phyloP scores from a whole-genome alignment of 768 basidiomycete genomes.

The Xerocomellus dryophilus region DNA sequence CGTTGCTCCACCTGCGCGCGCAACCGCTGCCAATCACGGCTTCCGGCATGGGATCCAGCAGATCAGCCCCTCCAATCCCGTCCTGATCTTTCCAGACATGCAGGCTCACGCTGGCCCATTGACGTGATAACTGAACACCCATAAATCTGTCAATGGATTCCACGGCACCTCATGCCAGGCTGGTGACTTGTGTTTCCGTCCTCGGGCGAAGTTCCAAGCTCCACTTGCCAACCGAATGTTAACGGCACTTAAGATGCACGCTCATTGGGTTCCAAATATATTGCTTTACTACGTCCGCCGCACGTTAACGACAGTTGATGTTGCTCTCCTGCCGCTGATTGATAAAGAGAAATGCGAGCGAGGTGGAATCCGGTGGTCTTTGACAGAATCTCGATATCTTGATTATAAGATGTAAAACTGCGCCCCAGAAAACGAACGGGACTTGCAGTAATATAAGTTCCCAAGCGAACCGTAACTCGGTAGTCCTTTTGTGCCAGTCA shows the following conservation, averaged over 20 bases:
- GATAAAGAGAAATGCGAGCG: background rate
- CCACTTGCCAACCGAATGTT: conserved; percentile 14
- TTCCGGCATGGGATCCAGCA: conserved; percentile 8
- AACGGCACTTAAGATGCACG: background rate
- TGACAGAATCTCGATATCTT: background rate
- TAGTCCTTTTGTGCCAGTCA: background rate
- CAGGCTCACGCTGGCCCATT: background rate
- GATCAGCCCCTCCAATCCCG: background rate
- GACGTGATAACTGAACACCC: background rate
- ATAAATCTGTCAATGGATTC: background rate
- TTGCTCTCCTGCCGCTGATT: background rate
- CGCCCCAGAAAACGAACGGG: background rate
- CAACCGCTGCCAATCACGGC: conserved; percentile 9
- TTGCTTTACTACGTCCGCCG: background rate
- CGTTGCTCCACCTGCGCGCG: conserved; percentile 28
- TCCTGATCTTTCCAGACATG: background rate
- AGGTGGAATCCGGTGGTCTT: background rate
- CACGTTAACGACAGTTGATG: background rate
- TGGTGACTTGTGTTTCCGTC: background rate
- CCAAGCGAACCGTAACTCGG: background rate
- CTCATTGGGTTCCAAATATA: conserved; percentile 1
- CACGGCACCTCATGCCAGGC: background rate
- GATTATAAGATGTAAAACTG: background rate
- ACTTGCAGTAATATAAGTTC: background rate
- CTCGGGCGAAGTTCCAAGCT: conserved; percentile 3